phyloP scores from a whole-genome alignment of 2,329 filamentous ascomycete species.

The Penicillium sp. region DNA sequence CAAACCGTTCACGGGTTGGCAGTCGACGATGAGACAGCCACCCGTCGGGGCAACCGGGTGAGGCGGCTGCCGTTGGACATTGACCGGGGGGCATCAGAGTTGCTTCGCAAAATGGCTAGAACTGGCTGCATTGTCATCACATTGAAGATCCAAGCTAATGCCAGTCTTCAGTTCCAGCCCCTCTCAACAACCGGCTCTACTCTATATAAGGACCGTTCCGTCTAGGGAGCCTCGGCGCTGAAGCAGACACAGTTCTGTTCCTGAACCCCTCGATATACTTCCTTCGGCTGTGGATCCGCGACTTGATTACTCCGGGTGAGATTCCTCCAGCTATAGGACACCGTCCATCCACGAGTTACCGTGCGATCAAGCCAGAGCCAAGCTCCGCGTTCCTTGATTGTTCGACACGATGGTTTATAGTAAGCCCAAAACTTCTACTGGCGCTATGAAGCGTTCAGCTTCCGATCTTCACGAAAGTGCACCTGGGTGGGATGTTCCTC shows the following conservation, averaged over 20 bases:
- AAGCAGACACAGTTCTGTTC: neutral
- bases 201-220: conserved; percentile 18
- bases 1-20: conserved; percentile 10
- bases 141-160: neutral
- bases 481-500: conserved; percentile 33
- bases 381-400: neutral
- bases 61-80: conserved; percentile 12
- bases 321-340: neutral
- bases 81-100: conserved; percentile 1
- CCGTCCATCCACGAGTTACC: neutral
- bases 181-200: conserved; percentile 1
- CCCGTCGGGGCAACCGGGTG: conserved; percentile 10
- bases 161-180: neutral
- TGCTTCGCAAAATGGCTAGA: conserved; percentile 1
- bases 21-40: conserved; percentile 15
- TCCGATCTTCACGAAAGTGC: conserved; percentile 32
- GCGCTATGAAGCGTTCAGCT: conserved; percentile 35
- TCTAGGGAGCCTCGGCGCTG: neutral
- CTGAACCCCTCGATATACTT: neutral
- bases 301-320: neutral
- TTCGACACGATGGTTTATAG: conserved; percentile 34
- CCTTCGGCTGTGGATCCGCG: neutral
- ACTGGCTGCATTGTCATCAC: neutral
- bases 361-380: neutral
- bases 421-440: conserved; percentile 26